Conservation (phyloP, 352 stramenopile species). For the Phytopythium oedochilum region DNA sequence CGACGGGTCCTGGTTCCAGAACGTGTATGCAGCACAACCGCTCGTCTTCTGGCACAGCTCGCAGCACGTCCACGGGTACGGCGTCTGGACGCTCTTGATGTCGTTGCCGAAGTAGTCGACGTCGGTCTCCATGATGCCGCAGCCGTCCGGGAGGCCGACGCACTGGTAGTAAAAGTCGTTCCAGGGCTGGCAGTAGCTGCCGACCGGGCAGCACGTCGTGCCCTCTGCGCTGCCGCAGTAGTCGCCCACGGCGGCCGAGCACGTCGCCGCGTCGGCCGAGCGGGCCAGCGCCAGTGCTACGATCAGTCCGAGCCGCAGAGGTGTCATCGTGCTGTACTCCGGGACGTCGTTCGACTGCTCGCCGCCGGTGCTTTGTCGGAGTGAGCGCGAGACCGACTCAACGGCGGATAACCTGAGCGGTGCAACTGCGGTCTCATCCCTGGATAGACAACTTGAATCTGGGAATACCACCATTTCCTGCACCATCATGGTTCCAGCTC, state of each 20-base stretch:
- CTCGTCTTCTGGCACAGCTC: conserved; percentile 17
- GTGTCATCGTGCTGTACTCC: neutral
- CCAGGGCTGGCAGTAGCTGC: conserved; percentile 56
- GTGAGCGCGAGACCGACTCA: neutral
- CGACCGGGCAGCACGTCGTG: conserved; percentile 32
- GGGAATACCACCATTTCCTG: too few species aligned
- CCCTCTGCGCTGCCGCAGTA: conserved; percentile 41
- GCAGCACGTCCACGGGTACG: conserved; percentile 32
- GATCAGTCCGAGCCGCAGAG: neutral
- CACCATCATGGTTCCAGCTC: too few species aligned
- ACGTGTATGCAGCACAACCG: conserved; percentile 41
- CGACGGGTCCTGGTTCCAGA: conserved; percentile 29
- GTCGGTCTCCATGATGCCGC: conserved; percentile 32
- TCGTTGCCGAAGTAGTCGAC: too few species aligned
- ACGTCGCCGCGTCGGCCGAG: conserved; percentile 4
- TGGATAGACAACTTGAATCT: too few species aligned
- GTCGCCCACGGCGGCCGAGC: conserved; percentile 16
- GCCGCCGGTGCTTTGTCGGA: neutral
- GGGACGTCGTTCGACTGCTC: neutral
- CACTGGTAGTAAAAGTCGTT: conserved; percentile 58
- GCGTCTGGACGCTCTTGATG: conserved; percentile 19
- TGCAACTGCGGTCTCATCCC: neutral
- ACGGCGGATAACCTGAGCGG: neutral
- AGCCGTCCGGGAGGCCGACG: conserved; percentile 24
- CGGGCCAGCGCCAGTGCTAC: neutral